Evolutionary conservation across 2,329 filamentous ascomycete genomes (phyloP), one percentile per base, ranked within the genome.

Genomic region (Pleoardoris graminearum): DNA sequence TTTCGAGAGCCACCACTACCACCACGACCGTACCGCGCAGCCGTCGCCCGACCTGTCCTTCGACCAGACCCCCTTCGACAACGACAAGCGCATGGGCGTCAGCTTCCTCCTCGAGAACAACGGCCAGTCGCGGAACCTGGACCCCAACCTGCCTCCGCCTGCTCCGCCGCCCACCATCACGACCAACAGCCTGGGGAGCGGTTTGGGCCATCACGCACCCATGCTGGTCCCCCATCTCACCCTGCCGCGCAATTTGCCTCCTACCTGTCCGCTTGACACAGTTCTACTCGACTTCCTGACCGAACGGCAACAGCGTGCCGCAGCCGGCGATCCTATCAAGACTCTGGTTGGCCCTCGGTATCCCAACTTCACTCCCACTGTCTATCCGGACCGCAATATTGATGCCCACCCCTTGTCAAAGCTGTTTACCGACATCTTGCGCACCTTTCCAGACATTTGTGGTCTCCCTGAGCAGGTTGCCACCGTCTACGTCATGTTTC

Each of bases 401-500:
- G 81, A 82, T 62, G 84, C 86, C 1, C 90, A 96, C 65, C 90
- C 90, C 1, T 78, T 96, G 1, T 93, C 90, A 6, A 90, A 90
- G 60, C 83, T 96, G 12, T 90, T 95, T 68, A 92, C 89, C 36
- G 90, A 95, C 70, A 91, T 96, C 53, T 78, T 96, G 10, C 80
- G 83, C 58, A 90, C 88, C n/a, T 95, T 96, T 62, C 90, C 91
- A 0, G 86, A 89, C 62, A 85, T 96, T 25, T 83, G 82, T 3
- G 81, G 80, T n/a, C 80, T 95, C 0, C 91, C 91, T 0, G 91
- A 96, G 73, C 87, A 89, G 63, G 85, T 95, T 0, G 91, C 88
- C 7, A 85, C 90, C 6, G 80, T 96, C 7, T 95, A 92, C 70
- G 78, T 88, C 67, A 95, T 96, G 89, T 96, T 95, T 73, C 80